Evolutionary conservation across 148 eudicot genomes (phyloP).

Genomic region (Polygonum maritimum): DNA sequence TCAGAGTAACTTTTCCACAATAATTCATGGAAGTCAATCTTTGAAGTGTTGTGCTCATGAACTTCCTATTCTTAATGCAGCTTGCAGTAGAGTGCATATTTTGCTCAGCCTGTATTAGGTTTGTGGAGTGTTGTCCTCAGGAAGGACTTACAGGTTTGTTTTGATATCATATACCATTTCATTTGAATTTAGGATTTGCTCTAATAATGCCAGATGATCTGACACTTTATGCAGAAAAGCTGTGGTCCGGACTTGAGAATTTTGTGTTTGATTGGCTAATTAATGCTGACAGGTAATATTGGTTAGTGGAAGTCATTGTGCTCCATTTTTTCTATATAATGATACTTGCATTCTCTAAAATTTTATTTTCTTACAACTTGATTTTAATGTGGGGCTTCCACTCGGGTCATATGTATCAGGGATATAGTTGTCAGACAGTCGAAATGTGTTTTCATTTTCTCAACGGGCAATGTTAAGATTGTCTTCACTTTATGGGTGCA

Average conservation of each 20-base stretch:
- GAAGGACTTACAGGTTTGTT: constrained; percentile 94
- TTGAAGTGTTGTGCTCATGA: neutral
- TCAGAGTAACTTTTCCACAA: neutral
- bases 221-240: constrained; percentile 57
- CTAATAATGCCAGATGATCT: neutral
- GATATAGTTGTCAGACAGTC: neutral
- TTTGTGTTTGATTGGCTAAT: constrained; percentile 98
- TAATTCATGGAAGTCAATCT: neutral
- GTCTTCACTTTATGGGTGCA: neutral
- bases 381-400: neutral
- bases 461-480: neutral
- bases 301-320: neutral
- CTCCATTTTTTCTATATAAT: neutral
- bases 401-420: neutral
- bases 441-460: neutral
- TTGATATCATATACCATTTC: constrained; percentile 3
- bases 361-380: neutral
- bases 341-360: neutral
- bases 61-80: constrained; percentile 29
- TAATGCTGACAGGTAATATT: constrained; percentile 91
- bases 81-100: constrained; percentile 99
- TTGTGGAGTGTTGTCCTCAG: constrained; percentile 97
- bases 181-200: neutral
- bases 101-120: constrained; percentile 99
- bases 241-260: constrained; percentile 97